Evolutionary conservation across 305 asterid species (phyloP).

Genomic region (Solanum chacoense): DNA sequence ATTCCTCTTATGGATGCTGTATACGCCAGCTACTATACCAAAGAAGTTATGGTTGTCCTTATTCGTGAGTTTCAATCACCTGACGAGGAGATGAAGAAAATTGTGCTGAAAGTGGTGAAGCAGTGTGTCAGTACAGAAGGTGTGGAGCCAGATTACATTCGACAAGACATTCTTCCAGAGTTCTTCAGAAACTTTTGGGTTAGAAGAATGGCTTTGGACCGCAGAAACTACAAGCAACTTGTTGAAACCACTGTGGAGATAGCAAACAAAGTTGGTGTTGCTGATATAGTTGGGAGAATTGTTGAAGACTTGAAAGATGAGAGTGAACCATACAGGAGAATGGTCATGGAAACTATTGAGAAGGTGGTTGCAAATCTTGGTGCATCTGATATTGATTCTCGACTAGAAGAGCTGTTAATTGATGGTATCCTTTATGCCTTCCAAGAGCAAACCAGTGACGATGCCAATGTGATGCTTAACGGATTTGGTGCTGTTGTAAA

Average conservation of each 20-base stretch:
- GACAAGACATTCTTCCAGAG: slow-evolving; percentile 88
- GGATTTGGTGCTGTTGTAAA: slow-evolving; percentile 96
- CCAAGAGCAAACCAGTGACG: slow-evolving; percentile 97
- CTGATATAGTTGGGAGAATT: slow-evolving; percentile 86
- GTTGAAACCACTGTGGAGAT: slow-evolving; percentile 96
- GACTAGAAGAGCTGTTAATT: slow-evolving; percentile 80
- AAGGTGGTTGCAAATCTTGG: slow-evolving; percentile 88
- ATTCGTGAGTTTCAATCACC: slow-evolving; percentile 97
- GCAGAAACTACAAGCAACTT: slow-evolving; percentile 88
- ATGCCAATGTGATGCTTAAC: slow-evolving; percentile 92
- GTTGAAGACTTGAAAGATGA: slow-evolving; percentile 94
- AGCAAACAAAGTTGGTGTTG: slow-evolving; percentile 94
- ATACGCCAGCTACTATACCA: slow-evolving; percentile 89
- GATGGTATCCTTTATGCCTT: slow-evolving; percentile 96
- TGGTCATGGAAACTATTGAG: slow-evolving; percentile 99
- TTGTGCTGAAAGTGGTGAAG: slow-evolving; percentile 94
- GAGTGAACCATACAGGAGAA: slow-evolving; percentile 93
- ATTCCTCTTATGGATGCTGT: slow-evolving; percentile 98
- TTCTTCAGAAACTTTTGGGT: slow-evolving; percentile 96
- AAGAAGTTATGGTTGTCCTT: slow-evolving; percentile 89
- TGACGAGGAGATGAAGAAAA: slow-evolving; percentile 97
- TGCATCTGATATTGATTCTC: slow-evolving; percentile 83
- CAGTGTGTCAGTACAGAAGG: slow-evolving; percentile 99
- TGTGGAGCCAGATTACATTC: slow-evolving; percentile 78
- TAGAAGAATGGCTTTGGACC: slow-evolving; percentile 90